These are phyloP conservation scores for Scedosporium boydii DNA, from an alignment of 2,329 filamentous ascomycete species.

Conservation along the genomic window DNA sequence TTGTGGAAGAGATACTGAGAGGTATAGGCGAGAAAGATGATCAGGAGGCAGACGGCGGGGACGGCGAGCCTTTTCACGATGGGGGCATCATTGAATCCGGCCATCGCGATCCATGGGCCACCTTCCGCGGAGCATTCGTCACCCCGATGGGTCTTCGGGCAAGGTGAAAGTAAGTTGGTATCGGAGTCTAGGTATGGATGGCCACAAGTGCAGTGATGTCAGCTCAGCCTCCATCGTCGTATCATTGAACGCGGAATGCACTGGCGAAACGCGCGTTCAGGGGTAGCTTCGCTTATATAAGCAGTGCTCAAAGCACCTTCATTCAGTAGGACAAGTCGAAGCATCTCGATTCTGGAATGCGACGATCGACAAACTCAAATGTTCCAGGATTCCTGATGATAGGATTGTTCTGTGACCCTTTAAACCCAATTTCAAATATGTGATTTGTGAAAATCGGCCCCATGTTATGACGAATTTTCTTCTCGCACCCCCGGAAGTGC, in stretches of 20 bases:
- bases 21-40: constrained; percentile 60
- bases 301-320: neutral
- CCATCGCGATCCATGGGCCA: constrained; percentile 21
- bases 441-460: neutral
- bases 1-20: constrained; percentile 61
- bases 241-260: neutral
- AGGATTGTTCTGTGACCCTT: neutral
- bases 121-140: neutral
- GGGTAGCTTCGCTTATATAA: neutral
- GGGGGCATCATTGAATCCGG: constrained; percentile 30
- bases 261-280: neutral
- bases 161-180: constrained; percentile 1
- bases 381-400: neutral
- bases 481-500: neutral
- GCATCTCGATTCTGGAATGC: neutral
- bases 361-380: neutral
- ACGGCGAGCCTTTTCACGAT: constrained; percentile 50
- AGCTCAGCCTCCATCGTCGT: neutral
- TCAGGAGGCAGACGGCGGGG: constrained; percentile 56
- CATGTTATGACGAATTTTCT: neutral
- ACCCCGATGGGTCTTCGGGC: neutral
- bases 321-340: neutral
- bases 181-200: neutral
- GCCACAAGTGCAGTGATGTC: neutral
- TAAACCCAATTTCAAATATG: neutral